These are phyloP conservation scores for Acacia melanoxylon DNA, from an alignment of 306 rosid species.

Conservation along the genomic window DNA sequence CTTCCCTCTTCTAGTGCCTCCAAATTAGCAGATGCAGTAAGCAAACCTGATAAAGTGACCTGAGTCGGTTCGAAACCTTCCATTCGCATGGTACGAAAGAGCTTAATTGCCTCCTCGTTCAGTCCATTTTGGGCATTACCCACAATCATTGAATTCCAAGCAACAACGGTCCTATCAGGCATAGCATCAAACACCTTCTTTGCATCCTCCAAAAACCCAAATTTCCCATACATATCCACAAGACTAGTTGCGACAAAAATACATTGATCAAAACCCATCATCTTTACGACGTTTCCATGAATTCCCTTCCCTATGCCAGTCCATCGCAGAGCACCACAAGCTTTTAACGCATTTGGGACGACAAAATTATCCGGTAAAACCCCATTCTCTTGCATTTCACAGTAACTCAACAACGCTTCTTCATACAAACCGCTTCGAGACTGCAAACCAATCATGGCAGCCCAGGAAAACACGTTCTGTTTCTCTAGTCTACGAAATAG, in stretches of 20 bases:
- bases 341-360: constrained; percentile 78
- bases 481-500: constrained; percentile 42
- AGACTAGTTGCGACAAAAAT: constrained; percentile 73
- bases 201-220: constrained; percentile 66
- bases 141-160: constrained; percentile 82
- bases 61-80: constrained; percentile 50
- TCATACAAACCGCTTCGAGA: constrained; percentile 49
- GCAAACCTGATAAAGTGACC: constrained; percentile 66
- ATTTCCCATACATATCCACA: constrained; percentile 89
- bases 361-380: constrained; percentile 72
- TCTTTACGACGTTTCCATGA: constrained; percentile 66
- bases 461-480: constrained; percentile 77
- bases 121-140: constrained; percentile 60
- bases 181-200: constrained; percentile 65
- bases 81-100: constrained; percentile 58
- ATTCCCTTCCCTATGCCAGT: constrained; percentile 54
- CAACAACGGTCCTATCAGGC: constrained; percentile 53
- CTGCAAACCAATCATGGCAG: constrained; percentile 69
- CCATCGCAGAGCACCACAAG: constrained; percentile 67
- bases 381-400: constrained; percentile 59
- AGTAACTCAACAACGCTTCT: constrained; percentile 54
- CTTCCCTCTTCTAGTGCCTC: constrained; percentile 60
- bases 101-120: constrained; percentile 56
- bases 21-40: constrained; percentile 69
- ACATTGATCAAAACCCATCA: constrained; percentile 49